Conservation (phyloP, 176 grass and related monocot genomes). For the Melocanna baccifera region DNA sequence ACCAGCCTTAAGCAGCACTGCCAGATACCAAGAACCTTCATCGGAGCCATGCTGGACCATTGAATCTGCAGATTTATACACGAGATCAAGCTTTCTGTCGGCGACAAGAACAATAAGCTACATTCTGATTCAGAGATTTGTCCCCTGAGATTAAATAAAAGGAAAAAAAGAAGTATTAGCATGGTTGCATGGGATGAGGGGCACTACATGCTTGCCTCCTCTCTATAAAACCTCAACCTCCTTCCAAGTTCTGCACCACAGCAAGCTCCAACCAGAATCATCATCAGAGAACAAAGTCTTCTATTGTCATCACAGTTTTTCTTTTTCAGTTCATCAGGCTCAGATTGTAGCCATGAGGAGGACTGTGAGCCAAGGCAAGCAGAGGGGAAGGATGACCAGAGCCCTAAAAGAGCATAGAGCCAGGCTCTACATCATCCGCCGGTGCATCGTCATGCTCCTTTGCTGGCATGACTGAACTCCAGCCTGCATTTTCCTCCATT, state of each 20-base stretch:
- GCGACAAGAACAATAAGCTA: constrained; percentile 49
- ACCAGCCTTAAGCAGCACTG: constrained; percentile 22
- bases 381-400: constrained; percentile 49
- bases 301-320: constrained; percentile 7
- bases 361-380: constrained; percentile 45
- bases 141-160: constrained; percentile 33
- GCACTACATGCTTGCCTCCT: constrained; percentile 33
- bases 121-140: constrained; percentile 47
- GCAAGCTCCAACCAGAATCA: constrained; percentile 14
- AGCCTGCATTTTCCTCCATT: constrained; percentile 18
- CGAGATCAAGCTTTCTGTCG: constrained; percentile 40
- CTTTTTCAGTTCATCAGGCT: constrained; percentile 16
- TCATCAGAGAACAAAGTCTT: constrained; percentile 21
- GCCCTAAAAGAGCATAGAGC: constrained; percentile 59
- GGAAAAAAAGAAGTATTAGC: neutral
- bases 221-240: constrained; percentile 38
- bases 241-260: constrained; percentile 34
- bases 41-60: constrained; percentile 31
- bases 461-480: constrained; percentile 63
- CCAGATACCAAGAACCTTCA: constrained; percentile 42
- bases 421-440: constrained; percentile 64
- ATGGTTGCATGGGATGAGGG: constrained; percentile 42
- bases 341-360: constrained; percentile 41
- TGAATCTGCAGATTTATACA: constrained; percentile 42
- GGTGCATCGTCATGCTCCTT: constrained; percentile 75